phyloP scores from a whole-genome alignment of 495 filamentous ascomycete genomes.

The Hyphodiscus hymeniophilus region DNA sequence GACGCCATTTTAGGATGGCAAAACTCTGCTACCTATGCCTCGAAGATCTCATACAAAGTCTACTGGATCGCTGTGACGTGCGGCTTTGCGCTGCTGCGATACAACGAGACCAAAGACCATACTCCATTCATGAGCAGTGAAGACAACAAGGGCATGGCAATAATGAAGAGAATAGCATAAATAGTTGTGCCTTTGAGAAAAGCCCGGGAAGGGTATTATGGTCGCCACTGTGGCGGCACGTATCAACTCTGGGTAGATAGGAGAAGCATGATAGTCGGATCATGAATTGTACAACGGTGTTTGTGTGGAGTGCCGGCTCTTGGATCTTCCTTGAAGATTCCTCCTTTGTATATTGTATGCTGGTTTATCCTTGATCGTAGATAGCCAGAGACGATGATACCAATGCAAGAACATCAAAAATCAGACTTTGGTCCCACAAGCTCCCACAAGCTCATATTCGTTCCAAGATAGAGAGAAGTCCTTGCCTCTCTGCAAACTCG shows the following conservation, averaged over 20 bases:
- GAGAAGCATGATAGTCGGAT: no score
- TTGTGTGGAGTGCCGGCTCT: not conserved
- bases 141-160: not conserved
- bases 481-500: no score
- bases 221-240: not conserved
- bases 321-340: not conserved
- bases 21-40: slow-evolving; percentile 80
- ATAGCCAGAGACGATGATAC: not conserved
- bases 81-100: slow-evolving; percentile 53
- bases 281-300: not conserved
- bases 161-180: not conserved
- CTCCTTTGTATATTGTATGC: not conserved
- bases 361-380: not conserved
- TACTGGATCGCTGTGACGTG: slow-evolving; percentile 71
- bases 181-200: slow-evolving; percentile 6
- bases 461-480: no score
- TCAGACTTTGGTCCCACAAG: no score
- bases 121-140: slow-evolving; percentile 48
- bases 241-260: slow-evolving; percentile 6
- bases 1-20: slow-evolving; percentile 79
- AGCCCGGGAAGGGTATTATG: slow-evolving; percentile 1
- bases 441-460: no score
- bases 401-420: no score
- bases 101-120: slow-evolving; percentile 57
- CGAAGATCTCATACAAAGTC: slow-evolving; percentile 78